phyloP scores from a whole-genome alignment of 2,329 filamentous ascomycete genomes.

The Xylariaceae sp. region DNA sequence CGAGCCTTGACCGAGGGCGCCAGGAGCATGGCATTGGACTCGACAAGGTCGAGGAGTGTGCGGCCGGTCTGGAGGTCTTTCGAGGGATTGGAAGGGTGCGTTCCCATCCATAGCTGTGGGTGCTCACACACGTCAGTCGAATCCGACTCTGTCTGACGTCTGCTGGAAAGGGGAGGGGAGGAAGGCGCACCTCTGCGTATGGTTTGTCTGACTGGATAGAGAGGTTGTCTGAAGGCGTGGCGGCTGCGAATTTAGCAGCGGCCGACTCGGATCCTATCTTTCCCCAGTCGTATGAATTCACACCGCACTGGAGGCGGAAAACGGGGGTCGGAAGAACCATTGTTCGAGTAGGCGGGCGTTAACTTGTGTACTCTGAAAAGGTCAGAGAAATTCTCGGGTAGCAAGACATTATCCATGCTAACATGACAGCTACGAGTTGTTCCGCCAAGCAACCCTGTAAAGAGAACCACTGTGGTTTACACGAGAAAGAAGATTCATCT shows the following conservation, averaged over 20 bases:
- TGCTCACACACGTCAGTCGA: conserved; percentile 5
- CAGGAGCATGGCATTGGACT: conserved; percentile 80
- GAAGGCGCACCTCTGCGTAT: conserved; percentile 72
- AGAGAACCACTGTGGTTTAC: too few species aligned
- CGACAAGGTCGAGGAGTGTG: conserved; percentile 78
- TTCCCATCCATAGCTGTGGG: conserved; percentile 95
- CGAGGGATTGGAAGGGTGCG: conserved; percentile 91
- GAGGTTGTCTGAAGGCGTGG: conserved; percentile 71
- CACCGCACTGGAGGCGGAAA: conserved; percentile 80
- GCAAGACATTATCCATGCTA: too few species aligned
- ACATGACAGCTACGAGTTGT: too few species aligned
- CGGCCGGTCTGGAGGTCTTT: conserved; percentile 81
- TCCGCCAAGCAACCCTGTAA: too few species aligned
- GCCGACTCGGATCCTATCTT: conserved; percentile 85
- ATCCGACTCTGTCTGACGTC: not conserved
- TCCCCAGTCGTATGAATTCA: conserved; percentile 99
- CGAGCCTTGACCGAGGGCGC: conserved; percentile 65
- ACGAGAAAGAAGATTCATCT: too few species aligned
- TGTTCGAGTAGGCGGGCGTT: too few species aligned
- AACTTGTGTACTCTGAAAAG: too few species aligned
- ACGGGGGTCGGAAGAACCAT: conserved; percentile 67
- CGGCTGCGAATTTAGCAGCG: conserved; percentile 82
- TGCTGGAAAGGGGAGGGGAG: not conserved
- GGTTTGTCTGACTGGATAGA: conserved; percentile 79
- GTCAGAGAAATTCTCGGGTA: too few species aligned